phyloP scores from a whole-genome alignment of 2,329 filamentous ascomycete species.

The Plectosphaerella cucumerina region DNA sequence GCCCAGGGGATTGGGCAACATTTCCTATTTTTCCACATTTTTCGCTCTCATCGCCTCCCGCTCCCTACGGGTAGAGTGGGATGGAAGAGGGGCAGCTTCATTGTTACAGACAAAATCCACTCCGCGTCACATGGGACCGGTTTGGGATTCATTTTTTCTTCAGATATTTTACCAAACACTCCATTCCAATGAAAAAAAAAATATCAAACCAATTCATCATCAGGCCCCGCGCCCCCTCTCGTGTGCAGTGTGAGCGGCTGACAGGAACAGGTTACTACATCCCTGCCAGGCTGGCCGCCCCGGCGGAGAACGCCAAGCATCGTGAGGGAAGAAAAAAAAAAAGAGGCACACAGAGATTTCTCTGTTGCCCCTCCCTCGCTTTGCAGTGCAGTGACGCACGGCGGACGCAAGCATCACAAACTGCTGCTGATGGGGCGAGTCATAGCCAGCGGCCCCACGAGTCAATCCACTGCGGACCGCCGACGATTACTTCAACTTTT shows the following conservation, averaged over 20 bases:
- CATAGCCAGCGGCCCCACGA: neutral
- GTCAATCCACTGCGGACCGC: neutral
- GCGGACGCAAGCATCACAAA: no score
- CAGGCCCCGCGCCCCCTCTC: no score
- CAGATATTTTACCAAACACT: no score
- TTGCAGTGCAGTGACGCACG: neutral
- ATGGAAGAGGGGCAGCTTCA: neutral
- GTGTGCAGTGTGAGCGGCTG: no score
- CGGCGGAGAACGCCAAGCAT: neutral
- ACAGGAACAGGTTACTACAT: no score
- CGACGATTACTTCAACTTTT: neutral
- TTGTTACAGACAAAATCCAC: neutral
- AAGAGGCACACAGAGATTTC: neutral
- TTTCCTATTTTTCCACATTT: slow-evolving; percentile 6
- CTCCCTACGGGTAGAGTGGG: slow-evolving; percentile 4
- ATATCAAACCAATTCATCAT: neutral
- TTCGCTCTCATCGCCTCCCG: slow-evolving; percentile 1
- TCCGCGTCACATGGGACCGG: neutral
- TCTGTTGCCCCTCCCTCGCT: no score
- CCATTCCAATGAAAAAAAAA: neutral
- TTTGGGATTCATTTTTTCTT: slow-evolving; percentile 1
- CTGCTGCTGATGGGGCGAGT: neutral
- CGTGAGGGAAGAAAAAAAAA: neutral
- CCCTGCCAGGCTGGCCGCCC: neutral
- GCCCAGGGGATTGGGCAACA: neutral